These are phyloP conservation scores for Amanita rimosa DNA, from an alignment of 768 basidiomycete species.

Conservation along the genomic window DNA sequence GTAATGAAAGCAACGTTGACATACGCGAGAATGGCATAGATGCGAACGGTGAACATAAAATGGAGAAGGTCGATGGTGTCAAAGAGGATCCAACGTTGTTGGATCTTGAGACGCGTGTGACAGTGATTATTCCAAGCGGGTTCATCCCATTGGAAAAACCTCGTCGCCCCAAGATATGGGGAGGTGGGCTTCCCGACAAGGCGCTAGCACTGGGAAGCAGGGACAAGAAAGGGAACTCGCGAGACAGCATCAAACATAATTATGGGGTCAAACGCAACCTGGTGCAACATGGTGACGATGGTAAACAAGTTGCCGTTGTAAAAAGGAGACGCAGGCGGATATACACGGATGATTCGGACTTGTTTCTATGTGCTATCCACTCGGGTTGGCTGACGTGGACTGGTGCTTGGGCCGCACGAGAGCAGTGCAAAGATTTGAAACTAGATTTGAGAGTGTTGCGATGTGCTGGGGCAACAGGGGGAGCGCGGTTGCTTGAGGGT, in stretches of 20 bases:
- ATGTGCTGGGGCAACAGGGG: slow-evolving; percentile 15
- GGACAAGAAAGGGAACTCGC: not conserved
- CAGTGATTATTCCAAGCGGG: slow-evolving; percentile 47
- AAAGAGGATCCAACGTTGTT: slow-evolving; percentile 15
- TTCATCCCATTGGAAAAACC: slow-evolving; percentile 49
- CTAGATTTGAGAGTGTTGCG: slow-evolving; percentile 4
- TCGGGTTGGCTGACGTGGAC: slow-evolving; percentile 46
- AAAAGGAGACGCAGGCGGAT: slow-evolving; percentile 21
- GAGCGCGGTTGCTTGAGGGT: slow-evolving; percentile 9
- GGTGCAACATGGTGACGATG: not conserved
- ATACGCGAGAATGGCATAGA: slow-evolving; percentile 8
- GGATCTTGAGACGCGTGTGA: slow-evolving; percentile 34
- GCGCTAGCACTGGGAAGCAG: not conserved
- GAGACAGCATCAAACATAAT: not conserved
- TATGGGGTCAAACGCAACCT: not conserved
- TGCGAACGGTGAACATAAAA: slow-evolving; percentile 7
- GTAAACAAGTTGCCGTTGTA: not conserved
- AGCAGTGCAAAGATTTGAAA: slow-evolving; percentile 24
- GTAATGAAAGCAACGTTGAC: slow-evolving; percentile 8
- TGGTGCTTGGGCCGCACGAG: slow-evolving; percentile 25
- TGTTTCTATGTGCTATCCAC: slow-evolving; percentile 60
- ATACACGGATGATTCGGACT: slow-evolving; percentile 72
- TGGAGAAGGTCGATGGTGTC: slow-evolving; percentile 4
- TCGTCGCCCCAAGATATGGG: slow-evolving; percentile 52
- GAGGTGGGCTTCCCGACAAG: slow-evolving; percentile 41